Base-by-base conservation (phyloP, 2,329 filamentous ascomycete species). In the Metarhizium sp. region DNA sequence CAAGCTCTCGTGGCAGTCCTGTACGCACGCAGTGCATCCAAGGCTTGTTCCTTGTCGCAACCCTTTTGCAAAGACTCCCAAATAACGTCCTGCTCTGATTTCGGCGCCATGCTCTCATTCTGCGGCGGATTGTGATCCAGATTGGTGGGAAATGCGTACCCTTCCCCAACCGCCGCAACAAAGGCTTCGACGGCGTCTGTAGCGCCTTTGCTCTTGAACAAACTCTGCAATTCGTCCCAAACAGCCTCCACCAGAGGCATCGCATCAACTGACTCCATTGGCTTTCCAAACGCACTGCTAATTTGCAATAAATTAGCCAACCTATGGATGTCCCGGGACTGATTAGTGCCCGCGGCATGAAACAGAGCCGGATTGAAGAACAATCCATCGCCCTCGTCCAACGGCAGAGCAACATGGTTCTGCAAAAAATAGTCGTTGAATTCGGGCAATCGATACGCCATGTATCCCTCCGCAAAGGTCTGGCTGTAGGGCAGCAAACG, bases 361-460 rank as follows among this genome's bases (percentile, higher is more conserved):
- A 84, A 81, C 0, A 86, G 67, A 1, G 79, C 82, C 0, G 82
- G 82, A 55, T 81, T 84, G 67, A 86, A 86, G 64, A 85, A 86
- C 0, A 86, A 60, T 0, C 79, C 83, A 60, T 86, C 82, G 0
- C 83, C 82, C 46, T 77, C 71, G 2, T 67, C 59, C 55, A 86
- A 60, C 2, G 81, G 75, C 11, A 84, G 62, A 1, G 75, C 72
- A 6, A 85, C 73, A 59, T 78, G 80, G 6, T 75, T 73, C 16
- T 75, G 64, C 4, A 76, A 60, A 57, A 86, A 86, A 61, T 73
- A 82, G 0, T 74, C 66, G 29, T 75, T 70, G 62, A 86, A 84
- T 34, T 80, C 76, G 0, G 69, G 65, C 0, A 72, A 65, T 0
- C 81, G 73, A 63, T 81, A 85, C 25, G 25, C 25, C 25, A 25